Conservation (phyloP, 306 rosid species). For the Pyrus bretschneideri region DNA sequence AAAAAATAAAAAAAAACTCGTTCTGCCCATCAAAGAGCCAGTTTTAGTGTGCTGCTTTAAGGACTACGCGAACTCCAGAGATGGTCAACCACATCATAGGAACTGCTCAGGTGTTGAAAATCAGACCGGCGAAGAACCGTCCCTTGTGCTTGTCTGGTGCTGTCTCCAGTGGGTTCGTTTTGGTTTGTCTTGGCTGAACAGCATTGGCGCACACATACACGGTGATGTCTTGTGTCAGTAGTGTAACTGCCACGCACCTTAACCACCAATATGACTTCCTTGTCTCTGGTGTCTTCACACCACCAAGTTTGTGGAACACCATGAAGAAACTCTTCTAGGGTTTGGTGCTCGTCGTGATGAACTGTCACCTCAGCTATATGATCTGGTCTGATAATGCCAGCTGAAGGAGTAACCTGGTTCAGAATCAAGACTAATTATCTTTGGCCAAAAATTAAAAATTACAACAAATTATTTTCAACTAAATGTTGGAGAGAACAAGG, state of each 20-base stretch:
- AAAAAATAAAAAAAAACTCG: background rate
- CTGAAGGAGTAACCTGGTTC: constrained; percentile 75
- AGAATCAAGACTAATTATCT: constrained; percentile 14
- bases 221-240: constrained; percentile 48
- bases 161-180: constrained; percentile 20
- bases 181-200: constrained; percentile 45
- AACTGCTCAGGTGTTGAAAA: constrained; percentile 61
- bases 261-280: constrained; percentile 68
- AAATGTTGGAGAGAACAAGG: background rate
- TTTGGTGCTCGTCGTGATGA: constrained; percentile 76
- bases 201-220: constrained; percentile 74
- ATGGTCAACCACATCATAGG: constrained; percentile 65
- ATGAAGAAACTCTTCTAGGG: constrained; percentile 72
- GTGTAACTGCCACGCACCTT: constrained; percentile 62
- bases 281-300: constrained; percentile 90
- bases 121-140: constrained; percentile 68
- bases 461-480: background rate
- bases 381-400: constrained; percentile 72
- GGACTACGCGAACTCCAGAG: constrained; percentile 56
- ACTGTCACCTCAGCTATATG: constrained; percentile 76
- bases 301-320: constrained; percentile 73
- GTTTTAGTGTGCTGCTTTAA: constrained; percentile 15
- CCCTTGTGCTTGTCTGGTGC: constrained; percentile 48
- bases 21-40: background rate
- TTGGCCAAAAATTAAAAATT: background rate